Evolutionary conservation across 2,329 filamentous ascomycete species (phyloP), one percentile per base, ranked within the genome.

Genomic region (Claviceps fusiformis): DNA sequence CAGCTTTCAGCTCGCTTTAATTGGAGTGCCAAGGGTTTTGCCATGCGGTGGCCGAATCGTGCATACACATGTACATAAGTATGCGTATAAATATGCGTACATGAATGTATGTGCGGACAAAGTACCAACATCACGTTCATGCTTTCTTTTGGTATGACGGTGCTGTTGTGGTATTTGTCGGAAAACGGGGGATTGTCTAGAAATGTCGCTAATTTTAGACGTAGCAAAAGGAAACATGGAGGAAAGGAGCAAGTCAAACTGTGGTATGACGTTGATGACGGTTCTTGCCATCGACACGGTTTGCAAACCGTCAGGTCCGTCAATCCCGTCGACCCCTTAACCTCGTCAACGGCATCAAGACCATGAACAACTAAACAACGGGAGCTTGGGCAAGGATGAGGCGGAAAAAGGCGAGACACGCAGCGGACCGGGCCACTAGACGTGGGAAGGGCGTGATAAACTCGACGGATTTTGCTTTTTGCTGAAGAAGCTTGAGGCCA

Each of bases 1-100:
- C 31, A 33, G 31, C 31, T 53, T 59, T 60, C 59, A 59, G 59
- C 59, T 59, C n/a, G 37, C 50, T 47, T 55, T 48, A 15, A 27
- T 50, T 17, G 13, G 33, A 54, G 46, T 15, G 44, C 27, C 37
- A 17, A 54, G 37, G 8, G 15, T 29, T 15, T 11, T 17, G 24
- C 9, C 33, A 33, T 19, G 45, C 19, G 41, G 27, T 19, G 35
- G 15, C 24, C 24, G 24, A 52, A 52, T 55, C 37, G 35, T 24
- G 41, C 41, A 44, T 44, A 24, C 9, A 11, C 6, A 44, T 9
- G 3, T 10, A 44, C 8, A 2, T 24, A 44, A 3, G 1, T 13
- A 39, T n/a, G 41, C n/a, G n/a, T 43, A 10, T 19, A 9, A 44
- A 9, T 39, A 39, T 13, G 11, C 11, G 3, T 13, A 10, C 11